A percentile compares a stretch with the other conserved stretches of the same genome.
These are phyloP conservation scores for Penicillium sp. DNA, from an alignment of 2,329 filamentous ascomycete genomes.

Conservation along the genomic window DNA sequence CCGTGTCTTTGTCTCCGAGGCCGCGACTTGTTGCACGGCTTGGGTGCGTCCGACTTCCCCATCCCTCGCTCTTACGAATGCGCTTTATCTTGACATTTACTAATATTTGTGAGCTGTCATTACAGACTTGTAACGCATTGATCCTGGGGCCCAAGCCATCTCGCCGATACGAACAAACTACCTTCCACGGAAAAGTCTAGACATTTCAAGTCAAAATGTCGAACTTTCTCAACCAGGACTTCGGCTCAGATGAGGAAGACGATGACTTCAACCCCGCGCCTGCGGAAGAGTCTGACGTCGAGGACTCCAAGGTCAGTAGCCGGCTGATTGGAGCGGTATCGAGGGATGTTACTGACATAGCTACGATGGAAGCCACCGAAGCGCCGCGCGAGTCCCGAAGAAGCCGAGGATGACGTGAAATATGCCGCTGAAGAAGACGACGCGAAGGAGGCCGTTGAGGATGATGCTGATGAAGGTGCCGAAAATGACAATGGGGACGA, in stretches of 20 bases:
- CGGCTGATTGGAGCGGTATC: conserved; percentile 9
- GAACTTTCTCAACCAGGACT: conserved; percentile 54
- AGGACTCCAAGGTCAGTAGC: conserved; percentile 42
- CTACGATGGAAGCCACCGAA: conserved; percentile 25
- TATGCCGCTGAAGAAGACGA: conserved; percentile 50
- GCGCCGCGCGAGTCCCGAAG: conserved; percentile 36
- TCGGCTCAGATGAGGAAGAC: conserved; percentile 69
- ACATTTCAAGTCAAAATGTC: conserved; percentile 35
- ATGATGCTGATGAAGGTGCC: conserved; percentile 56
- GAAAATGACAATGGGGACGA: conserved; percentile 47
- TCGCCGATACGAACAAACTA: neutral
- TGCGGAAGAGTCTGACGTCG: conserved; percentile 72
- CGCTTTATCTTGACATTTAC: neutral
- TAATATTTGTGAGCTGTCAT: neutral
- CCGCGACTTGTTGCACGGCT: conserved; percentile 4
- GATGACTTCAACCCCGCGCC: conserved; percentile 86
- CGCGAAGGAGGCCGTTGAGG: conserved; percentile 59
- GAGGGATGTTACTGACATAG: conserved; percentile 25
- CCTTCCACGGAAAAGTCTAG: neutral
- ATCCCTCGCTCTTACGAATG: conserved; percentile 3
- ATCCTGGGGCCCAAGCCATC: neutral
- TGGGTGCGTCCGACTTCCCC: conserved; percentile 8
- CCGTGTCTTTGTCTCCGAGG: conserved; percentile 4
- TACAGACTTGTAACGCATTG: neutral
- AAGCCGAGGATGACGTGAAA: conserved; percentile 48